Evolutionary conservation across 805 yeast species (phyloP), one percentile per base, ranked within the genome.

Genomic region (Candida vartiovaarae): DNA sequence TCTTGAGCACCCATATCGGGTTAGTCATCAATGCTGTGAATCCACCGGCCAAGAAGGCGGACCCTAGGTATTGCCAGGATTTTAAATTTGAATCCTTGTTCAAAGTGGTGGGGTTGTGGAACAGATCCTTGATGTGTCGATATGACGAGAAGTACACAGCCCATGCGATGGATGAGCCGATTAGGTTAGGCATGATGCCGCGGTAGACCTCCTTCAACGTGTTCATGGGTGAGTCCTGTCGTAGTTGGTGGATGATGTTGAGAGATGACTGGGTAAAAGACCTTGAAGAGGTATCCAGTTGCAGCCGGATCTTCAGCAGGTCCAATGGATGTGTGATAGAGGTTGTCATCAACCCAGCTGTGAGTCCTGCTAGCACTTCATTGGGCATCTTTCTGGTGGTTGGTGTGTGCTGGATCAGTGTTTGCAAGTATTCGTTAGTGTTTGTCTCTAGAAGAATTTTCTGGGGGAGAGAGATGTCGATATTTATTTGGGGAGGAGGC

Each of bases 1-100:
- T 93, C 62, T 93, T 93, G 20, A 93, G 61, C 2, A 93, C 96
- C 99, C 99, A 91, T 8, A 91, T 75, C 1, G 99, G 99, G 58
- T 89, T 93, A 1, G 99, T 90, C 11, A 85, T 35, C 0, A 87
- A 43, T 1, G 95, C 75, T 0, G 96, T 87, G 5, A 80, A 55
- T 34, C 80, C 56, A 0, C 99, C 99, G 0, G 97, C 89, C 2
- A 71, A 50, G 39, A 79, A 72, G 2, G 89, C 84, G 39, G 82
- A 65, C 4, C 65, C 42, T 28, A 82, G 54, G 60, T 78, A 78
- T 47, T 72, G 69, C 43, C 64, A 60, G 6, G 79, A 64, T 24
- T 63, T 60, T 37, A 75, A 60, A 7, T 57, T 50, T 4, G 60
- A 53, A 46, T 71, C 72, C n/a, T 25, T 36, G 32, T 56, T 42